Evolutionary conservation across 768 basidiomycete species (phyloP).

Genomic region (Phylloporus rhodoxanthus): DNA sequence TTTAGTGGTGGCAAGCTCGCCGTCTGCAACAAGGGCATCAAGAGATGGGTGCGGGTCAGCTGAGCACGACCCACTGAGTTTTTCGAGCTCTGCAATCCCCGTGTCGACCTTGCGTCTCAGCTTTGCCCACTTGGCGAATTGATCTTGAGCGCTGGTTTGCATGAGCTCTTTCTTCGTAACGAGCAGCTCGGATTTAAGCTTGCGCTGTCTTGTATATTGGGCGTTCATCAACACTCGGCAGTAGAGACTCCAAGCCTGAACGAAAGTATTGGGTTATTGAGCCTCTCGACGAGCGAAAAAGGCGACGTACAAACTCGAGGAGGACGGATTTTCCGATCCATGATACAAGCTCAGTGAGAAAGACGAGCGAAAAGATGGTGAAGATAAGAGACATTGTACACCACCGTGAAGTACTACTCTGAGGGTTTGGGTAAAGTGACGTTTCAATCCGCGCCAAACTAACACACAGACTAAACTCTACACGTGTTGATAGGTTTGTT

Average conservation of each 20-base stretch:
- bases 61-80: conserved; percentile 61
- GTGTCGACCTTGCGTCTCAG: conserved; percentile 87
- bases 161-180: conserved; percentile 77
- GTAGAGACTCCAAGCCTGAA: conserved; percentile 72
- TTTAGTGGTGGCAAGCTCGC: conserved; percentile 54
- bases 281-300: background rate
- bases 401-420: background rate
- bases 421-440: conserved; percentile 3
- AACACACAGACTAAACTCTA: no score
- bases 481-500: no score
- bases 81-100: conserved; percentile 84
- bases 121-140: conserved; percentile 99
- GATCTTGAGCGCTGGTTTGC: conserved; percentile 91
- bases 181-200: conserved; percentile 77
- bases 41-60: background rate
- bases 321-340: conserved; percentile 89
- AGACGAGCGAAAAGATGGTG: conserved; percentile 75
- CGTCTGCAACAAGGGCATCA: conserved; percentile 44
- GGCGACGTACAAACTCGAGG: conserved; percentile 62
- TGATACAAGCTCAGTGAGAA: conserved; percentile 75
- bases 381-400: conserved; percentile 68
- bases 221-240: conserved; percentile 57
- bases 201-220: conserved; percentile 51
- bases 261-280: conserved; percentile 1
- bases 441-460: no score